Evolutionary conservation across 495 filamentous ascomycete genomes (phyloP).

Genomic region (Immersiella caudata): DNA sequence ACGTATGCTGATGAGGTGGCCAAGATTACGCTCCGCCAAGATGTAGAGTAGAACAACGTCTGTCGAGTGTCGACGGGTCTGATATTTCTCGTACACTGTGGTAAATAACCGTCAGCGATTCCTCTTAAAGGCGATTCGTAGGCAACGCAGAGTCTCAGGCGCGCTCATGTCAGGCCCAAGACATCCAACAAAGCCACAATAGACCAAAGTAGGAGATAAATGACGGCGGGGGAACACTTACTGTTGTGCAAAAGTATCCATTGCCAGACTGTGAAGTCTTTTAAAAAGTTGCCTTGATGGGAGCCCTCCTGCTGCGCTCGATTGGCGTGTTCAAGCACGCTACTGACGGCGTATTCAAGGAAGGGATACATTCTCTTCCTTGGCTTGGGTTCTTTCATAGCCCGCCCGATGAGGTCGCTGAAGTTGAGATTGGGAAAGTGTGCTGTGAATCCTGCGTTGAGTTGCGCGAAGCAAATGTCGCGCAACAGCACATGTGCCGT

Average conservation of each 20-base stretch:
- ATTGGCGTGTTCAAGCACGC: conserved; percentile 4
- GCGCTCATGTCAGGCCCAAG: no score
- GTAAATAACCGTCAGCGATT: no score
- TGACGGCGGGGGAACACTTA: no score
- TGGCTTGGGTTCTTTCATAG: background rate
- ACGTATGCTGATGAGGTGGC: background rate
- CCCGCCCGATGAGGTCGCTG: background rate
- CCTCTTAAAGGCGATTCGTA: no score
- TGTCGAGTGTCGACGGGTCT: background rate
- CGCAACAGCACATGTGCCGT: background rate
- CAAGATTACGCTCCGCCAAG: background rate
- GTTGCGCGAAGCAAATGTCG: background rate
- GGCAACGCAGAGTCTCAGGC: no score
- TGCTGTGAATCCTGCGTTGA: background rate
- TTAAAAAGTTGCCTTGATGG: background rate
- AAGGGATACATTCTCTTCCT: background rate
- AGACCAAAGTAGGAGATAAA: no score
- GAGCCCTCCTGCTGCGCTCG: background rate
- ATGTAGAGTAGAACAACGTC: background rate
- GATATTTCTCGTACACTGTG: background rate
- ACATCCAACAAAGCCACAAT: no score
- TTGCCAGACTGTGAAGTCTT: background rate
- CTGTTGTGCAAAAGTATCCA: conserved; percentile 3
- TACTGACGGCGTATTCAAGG: background rate
- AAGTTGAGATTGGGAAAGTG: background rate